Base-by-base conservation (phyloP, 768 basidiomycete genomes). In the Panaeolus cyanescens region DNA sequence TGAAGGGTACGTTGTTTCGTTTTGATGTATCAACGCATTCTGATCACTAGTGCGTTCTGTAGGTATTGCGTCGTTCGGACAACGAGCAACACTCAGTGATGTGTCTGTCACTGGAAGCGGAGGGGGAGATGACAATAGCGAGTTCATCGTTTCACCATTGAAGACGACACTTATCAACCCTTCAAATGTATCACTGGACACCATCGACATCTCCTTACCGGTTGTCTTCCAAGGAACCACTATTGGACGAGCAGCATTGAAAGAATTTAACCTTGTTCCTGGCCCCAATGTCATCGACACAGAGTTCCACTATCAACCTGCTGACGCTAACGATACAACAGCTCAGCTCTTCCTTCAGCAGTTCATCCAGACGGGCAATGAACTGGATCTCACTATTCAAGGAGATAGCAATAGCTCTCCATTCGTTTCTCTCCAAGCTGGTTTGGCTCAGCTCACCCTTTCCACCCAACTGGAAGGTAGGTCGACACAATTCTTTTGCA, bases 261-360 rank as follows among this genome's bases (percentile, higher is more conserved):
- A 79, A 61, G 65, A 77, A 15, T 86, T 90, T 62, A 66, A 85
- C 62, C 76, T 91, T 40, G 72, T 79, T 19, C 88, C 89, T 3
- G 89, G 88, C 42, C 68, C 76, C 42, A 88, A 90, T 63, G 68
- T 65, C 1, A 67, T 85, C 22, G 56, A 77, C 0, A 77, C 87
- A 2, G 87, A 90, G 67, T 91, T 92, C 77, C 87, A 82, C 61
- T 92, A 92, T 65, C 75, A 80, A 64, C 89, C 90, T 0, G 78
- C 79, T 9, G 71, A 90, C 70, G 81, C 86, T 9, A 89, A 90
- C 64, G 83, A 91, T 66, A 89, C 89, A 4, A 72, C 77, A 22
- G 89, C 90, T 3, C 84, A 85, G 70, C 70, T 73, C 28, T 91
- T 91, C 78, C 69, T 90, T 62, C 77, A 82, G 8, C 68, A 76